Evolutionary conservation across 2,329 filamentous ascomycete species (phyloP).

Genomic region (Pestalotiopsis fici): DNA sequence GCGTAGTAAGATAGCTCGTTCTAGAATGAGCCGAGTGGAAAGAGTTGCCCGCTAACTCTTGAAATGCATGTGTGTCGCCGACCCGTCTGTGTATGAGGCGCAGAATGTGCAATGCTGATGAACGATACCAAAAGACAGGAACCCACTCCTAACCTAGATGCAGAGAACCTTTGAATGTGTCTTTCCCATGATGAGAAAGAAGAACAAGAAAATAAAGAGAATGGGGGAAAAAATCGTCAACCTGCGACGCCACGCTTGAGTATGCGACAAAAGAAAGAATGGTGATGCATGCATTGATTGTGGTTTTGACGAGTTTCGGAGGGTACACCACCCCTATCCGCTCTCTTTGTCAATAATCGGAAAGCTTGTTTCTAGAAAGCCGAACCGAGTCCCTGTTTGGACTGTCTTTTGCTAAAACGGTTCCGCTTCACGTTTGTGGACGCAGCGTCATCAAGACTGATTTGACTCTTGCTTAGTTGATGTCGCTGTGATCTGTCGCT

Average conservation of each 20-base stretch:
- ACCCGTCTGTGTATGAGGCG: neutral
- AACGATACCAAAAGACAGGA: neutral
- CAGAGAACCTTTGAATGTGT: neutral
- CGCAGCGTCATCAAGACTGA: slow-evolving; percentile 49
- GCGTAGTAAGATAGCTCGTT: neutral
- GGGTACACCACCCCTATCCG: neutral
- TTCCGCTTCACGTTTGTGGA: slow-evolving; percentile 52
- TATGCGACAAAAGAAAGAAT: slow-evolving; percentile 10
- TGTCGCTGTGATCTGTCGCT: slow-evolving; percentile 56
- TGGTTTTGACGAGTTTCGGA: neutral
- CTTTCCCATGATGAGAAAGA: slow-evolving; percentile 3
- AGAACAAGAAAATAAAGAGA: neutral
- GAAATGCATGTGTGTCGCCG: neutral
- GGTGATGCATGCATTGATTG: neutral
- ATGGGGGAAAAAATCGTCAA: neutral
- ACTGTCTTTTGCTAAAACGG: slow-evolving; percentile 88
- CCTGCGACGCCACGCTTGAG: slow-evolving; percentile 9
- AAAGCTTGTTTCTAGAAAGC: slow-evolving; percentile 62
- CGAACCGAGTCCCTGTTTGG: slow-evolving; percentile 89
- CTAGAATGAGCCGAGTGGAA: neutral
- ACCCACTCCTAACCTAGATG: neutral
- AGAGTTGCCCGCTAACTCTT: neutral
- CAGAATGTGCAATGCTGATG: neutral
- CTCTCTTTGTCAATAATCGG: neutral
- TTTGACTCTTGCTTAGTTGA: slow-evolving; percentile 61